Conservation (phyloP, 345 rosid species). For the Gossypium anomalum region DNA sequence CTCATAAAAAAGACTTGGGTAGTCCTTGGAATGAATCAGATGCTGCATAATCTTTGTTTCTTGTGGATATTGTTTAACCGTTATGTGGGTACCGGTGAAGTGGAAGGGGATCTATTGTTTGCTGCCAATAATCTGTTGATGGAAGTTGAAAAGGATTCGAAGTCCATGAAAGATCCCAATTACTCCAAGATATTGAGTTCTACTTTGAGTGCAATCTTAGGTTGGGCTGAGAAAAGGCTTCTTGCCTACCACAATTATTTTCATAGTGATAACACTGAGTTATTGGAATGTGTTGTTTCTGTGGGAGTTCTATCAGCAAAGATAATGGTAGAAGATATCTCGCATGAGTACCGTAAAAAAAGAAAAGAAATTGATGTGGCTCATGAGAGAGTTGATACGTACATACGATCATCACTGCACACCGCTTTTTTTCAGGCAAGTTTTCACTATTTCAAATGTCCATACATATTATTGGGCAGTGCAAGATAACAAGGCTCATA, state of each 20-base stretch:
- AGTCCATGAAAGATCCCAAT: conserved; percentile 46
- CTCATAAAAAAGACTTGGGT: conserved; percentile 90
- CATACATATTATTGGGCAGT: background rate
- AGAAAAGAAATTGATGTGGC: conserved; percentile 52
- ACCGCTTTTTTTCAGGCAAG: conserved; percentile 82
- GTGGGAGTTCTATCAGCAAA: conserved; percentile 64
- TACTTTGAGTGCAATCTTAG: conserved; percentile 52
- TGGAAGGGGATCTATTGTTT: conserved; percentile 67
- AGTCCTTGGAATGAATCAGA: conserved; percentile 69
- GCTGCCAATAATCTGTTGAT: conserved; percentile 62
- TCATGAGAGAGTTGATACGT: conserved; percentile 64
- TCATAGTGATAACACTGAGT: conserved; percentile 57
- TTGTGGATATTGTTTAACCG: conserved; percentile 84
- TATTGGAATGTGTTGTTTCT: conserved; percentile 65
- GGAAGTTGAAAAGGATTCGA: conserved; percentile 70
- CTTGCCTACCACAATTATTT: conserved; percentile 77
- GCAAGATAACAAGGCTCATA: background rate
- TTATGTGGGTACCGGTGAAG: conserved; percentile 70
- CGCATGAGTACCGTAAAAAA: conserved; percentile 60
- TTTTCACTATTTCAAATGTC: conserved; percentile 13
- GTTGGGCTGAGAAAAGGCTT: conserved; percentile 85
- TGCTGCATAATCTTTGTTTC: conserved; percentile 78
- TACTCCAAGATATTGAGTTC: conserved; percentile 55
- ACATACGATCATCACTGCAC: conserved; percentile 73
- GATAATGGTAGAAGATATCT: conserved; percentile 58